Base-by-base conservation (phyloP, 1,284 basidiomycete genomes). In the Tremellales sp. region DNA sequence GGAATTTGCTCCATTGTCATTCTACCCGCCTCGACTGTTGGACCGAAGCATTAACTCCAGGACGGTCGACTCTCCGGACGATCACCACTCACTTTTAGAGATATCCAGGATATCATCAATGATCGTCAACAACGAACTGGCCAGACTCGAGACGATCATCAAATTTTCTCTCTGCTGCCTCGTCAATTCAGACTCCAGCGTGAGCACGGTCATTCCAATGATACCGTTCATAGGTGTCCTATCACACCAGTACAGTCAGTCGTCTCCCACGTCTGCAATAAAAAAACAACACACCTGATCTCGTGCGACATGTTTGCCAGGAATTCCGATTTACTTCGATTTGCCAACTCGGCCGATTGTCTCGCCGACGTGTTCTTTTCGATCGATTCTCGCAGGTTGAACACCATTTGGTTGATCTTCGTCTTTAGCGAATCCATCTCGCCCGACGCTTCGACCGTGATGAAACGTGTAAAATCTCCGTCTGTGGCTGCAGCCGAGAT, bases 381-480 rank as follows among this genome's bases (percentile, higher is more conserved):
- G 53, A 99, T 95, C 58, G 83, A 85, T 71, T 98, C 94, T 42
- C 95, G 81, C 70, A 98, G 80, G 69, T 94, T 94, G 77, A 92
- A 97, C 51, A 98, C 91, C 94, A 97, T 97, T 73, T 95, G 90
- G 45, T 72, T 70, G 57, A 72, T 71, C 76, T 97, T 95, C 5
- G 91, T 97, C 80, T 98, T 98, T 75, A 99, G 81, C 52, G 88
- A 93, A 75, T 98, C 94, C 95, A 98, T 97, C 74, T 98, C 95
- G 47, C 95, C 95, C 48, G 84, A 87, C 0, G 94, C 95, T 67
- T 98, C 94, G 67, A 99, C 94, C 14, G 95, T 98, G 76, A 98
- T 97, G 78, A 98, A 98, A 18, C 93, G 83, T 18, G 91, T 94
- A 74, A 97, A 98, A 75, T 99, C 95, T 53, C 95, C 95, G 66